phyloP scores from a whole-genome alignment of 805 yeast species.

The Teunomyces tritomae region DNA sequence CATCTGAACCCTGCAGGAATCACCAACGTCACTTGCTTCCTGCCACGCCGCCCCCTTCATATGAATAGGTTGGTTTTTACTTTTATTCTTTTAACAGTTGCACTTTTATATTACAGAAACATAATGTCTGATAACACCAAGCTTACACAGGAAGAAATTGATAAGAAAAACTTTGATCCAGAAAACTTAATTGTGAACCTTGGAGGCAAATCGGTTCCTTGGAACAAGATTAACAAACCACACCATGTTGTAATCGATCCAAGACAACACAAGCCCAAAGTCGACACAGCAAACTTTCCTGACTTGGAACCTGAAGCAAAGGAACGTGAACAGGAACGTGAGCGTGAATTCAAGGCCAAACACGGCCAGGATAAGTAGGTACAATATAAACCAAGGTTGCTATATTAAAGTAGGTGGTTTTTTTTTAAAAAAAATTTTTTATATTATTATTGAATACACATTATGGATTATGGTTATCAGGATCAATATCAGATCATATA shows the following conservation, averaged over 20 bases:
- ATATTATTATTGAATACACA: too few species aligned
- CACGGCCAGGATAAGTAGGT: not conserved
- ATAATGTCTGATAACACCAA: constrained; percentile 6
- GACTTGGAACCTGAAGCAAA: constrained; percentile 33
- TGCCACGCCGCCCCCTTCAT: constrained; percentile 2
- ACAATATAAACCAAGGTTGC: too few species aligned
- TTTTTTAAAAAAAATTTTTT: too few species aligned
- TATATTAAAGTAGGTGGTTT: too few species aligned
- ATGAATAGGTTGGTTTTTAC: not conserved
- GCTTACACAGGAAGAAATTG: constrained; percentile 6
- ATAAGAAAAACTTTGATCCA: constrained; percentile 13
- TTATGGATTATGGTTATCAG: too few species aligned
- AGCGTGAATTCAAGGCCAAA: not conserved
- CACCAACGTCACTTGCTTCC: not conserved
- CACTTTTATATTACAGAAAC: constrained; percentile 7
- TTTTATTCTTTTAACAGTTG: constrained; percentile 2
- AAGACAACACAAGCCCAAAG: constrained; percentile 19
- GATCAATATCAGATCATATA: too few species aligned
- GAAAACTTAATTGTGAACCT: constrained; percentile 28
- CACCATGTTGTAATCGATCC: constrained; percentile 31
- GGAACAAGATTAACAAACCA: constrained; percentile 36
- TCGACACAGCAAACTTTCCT: constrained; percentile 26
- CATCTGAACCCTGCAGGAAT: not conserved
- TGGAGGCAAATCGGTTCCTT: constrained; percentile 39
- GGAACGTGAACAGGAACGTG: constrained; percentile 19